Base-by-base conservation (phyloP, 768 basidiomycete species). In the Kwoniella sp. region DNA sequence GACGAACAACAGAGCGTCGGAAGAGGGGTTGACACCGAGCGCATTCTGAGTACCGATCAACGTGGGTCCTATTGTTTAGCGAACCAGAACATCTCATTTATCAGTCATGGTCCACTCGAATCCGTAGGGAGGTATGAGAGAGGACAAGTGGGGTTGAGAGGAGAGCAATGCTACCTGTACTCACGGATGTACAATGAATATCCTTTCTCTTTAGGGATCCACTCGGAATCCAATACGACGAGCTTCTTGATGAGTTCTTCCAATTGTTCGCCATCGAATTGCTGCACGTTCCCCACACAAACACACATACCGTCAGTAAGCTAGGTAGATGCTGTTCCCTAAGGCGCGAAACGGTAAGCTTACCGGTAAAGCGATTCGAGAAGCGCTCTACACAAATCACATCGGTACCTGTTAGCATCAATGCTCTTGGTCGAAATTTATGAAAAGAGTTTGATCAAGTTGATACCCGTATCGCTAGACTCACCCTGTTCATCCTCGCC, bases 171-270 rank as follows among this genome's bases (percentile, higher is more conserved):
- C 33, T 33, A 5, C 7, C 7, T 33, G 9, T 88, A 89, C 27
- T 91, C 89, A 62, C 94, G 88, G 67, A 98, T 87, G 80, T 96
- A 98, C 58, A 98, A 80, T 79, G 91, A 93, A 81, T 95, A 88
- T 17, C 92, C 92, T 8, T 88, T 86, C 70, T 89, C 86, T 60
- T 85, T 85, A 19, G 95, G 95, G 71, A 98, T 90, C 94, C 94
- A 98, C 65, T 90, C 85, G 67, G 86, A 87, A 73, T 97, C 94
- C 49, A 91, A 75, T 21, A 85, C 84, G 71, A 97, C 83, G 70
- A 98, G 88, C 80, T 88, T 84, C 83, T 92, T 92, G 77, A 98
- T 89, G 58, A 92, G 84, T 58, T 88, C 85, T 1, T 88, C 82
- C 37, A 95, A 82, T 13, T 87, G 85, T 55, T 87, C 85, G 19